Base-by-base conservation (phyloP, 1,284 basidiomycete species). In the Caloboletus inedulis region DNA sequence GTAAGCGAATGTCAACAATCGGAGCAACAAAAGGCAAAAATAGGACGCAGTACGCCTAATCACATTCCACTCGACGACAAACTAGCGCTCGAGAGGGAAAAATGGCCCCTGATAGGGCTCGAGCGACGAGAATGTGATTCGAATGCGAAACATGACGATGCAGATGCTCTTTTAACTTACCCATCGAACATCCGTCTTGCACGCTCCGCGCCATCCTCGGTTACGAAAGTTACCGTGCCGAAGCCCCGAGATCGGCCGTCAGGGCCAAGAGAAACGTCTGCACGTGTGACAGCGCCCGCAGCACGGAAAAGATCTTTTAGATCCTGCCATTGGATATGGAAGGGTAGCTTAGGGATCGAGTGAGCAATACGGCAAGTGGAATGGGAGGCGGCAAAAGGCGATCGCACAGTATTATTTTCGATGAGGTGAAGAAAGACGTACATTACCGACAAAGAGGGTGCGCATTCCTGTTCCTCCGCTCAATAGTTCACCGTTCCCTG, bases 301-400 rank as follows among this genome's bases (percentile, higher is more conserved):
- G 90, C 84, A 54, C 95, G 85, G 82, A 98, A 98, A 19, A 98
- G 77, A 71, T 98, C 95, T 72, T 98, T 98, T 43, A 98, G 77
- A 69, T 99, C 95, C 72, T 98, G 96, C 96, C 96, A 99, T 74
- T 97, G 94, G 64, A 91, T 91, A 61, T 94, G 89, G 71, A 96
- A 91, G 0, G 95, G 94, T n/a, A 98, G 80, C 91, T 63, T 97
- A 54, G 8, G 51, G 48, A 59, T 47, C n/a, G 43, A 31, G 57
- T 65, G 53, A 69, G 65, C 43, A 52, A 61, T 40, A 52, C 46
- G 30, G 45, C 27, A 48, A 31, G 36, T 4, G 36, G 23, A 33
- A 49, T 12, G 50, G 43, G 21, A 45, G 29, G 44, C 1, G 33
- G 25, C 13, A 7, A 51, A 31, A 34, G 12, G 40, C 23, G 44